Evolutionary conservation across 176 grass and related monocot species (phyloP).

Genomic region (Cenchrus fungigraminus): DNA sequence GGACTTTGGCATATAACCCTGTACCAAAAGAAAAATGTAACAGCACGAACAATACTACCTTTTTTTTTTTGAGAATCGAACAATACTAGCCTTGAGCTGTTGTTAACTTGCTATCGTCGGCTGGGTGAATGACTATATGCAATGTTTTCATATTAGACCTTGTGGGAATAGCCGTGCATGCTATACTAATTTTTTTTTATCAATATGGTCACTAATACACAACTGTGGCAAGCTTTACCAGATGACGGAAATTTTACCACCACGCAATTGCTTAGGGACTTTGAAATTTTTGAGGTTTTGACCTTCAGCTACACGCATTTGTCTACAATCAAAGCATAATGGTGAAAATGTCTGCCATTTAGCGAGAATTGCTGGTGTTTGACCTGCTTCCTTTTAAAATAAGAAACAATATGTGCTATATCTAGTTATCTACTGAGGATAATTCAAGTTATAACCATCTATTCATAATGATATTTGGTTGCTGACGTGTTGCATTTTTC

Average conservation of each 20-base stretch:
- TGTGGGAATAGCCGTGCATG: background rate
- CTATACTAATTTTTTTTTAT: background rate
- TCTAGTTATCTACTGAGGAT: conserved; percentile 13
- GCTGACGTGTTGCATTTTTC: conserved; percentile 18
- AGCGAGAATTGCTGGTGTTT: conserved; percentile 6
- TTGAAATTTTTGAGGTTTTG: conserved; percentile 6
- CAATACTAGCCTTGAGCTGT: background rate
- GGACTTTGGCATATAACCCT: background rate
- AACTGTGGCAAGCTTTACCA: background rate
- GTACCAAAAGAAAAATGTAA: background rate
- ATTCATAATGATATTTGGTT: conserved; percentile 43
- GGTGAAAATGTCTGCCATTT: conserved; percentile 15
- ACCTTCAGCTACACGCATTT: background rate
- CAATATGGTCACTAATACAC: no score
- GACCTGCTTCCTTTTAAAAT: conserved; percentile 14
- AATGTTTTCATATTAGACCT: background rate
- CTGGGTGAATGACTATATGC: background rate
- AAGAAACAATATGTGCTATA: conserved; percentile 3
- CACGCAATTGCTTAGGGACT: background rate
- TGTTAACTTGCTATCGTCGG: background rate
- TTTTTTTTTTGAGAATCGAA: background rate
- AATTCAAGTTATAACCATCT: conserved; percentile 13
- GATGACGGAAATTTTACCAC: background rate
- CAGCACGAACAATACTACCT: conserved; percentile 4
- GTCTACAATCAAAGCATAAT: background rate